A percentile compares a stretch with the other conserved stretches of the same genome.
These are phyloP conservation scores for Tulasnella calospora DNA, from an alignment of 768 basidiomycete genomes.

Conservation along the genomic window DNA sequence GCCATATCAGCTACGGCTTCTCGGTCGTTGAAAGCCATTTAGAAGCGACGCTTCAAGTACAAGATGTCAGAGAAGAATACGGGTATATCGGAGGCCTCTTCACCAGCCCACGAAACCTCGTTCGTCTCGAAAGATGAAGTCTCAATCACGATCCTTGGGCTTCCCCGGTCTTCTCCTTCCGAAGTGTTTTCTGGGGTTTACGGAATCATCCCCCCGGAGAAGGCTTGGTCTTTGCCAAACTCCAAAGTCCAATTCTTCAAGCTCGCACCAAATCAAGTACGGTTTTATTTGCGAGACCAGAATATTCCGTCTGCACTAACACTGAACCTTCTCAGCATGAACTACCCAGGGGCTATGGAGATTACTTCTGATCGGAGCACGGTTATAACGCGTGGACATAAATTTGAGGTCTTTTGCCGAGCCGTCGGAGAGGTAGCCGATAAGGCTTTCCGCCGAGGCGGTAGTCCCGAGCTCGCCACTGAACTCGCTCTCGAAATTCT, in stretches of 20 bases:
- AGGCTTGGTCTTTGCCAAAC: not conserved
- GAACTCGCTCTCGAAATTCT: not conserved
- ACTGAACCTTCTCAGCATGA: not conserved
- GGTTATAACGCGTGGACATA: not conserved
- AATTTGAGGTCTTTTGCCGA: not conserved
- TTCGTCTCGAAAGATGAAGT: slow-evolving; percentile 29
- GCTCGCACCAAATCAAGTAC: not conserved
- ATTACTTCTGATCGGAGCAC: not conserved
- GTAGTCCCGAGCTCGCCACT: not conserved
- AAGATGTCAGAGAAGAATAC: slow-evolving; percentile 28
- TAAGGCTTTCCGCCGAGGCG: not conserved
- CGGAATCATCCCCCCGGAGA: not conserved
- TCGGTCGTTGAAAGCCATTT: slow-evolving; percentile 14
- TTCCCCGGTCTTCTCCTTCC: slow-evolving; percentile 28
- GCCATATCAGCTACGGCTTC: not conserved
- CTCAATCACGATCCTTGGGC: slow-evolving; percentile 29
- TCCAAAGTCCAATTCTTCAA: not conserved
- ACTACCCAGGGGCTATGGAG: not conserved
- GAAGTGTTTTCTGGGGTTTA: not conserved
- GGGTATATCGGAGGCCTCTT: slow-evolving; percentile 25
- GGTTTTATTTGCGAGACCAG: not conserved
- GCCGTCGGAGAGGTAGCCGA: not conserved
- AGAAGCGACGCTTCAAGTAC: slow-evolving; percentile 28
- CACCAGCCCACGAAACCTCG: slow-evolving; percentile 27
- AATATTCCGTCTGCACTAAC: not conserved